phyloP scores from a whole-genome alignment of 306 rosid genomes.

The Prunus dulcis region DNA sequence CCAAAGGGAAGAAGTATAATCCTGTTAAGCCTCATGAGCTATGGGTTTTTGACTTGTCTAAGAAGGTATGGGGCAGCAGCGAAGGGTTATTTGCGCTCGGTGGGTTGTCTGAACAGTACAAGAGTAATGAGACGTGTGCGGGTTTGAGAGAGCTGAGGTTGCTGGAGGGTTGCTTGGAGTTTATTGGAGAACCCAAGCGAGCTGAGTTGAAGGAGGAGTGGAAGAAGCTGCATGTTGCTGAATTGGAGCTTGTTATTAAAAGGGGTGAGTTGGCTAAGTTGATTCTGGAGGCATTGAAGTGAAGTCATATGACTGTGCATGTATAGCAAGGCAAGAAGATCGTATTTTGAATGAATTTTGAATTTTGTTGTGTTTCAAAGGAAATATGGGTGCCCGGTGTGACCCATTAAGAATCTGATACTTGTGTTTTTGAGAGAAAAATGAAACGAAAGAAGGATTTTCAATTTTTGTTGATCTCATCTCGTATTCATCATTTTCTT shows the following conservation, averaged over 20 bases:
- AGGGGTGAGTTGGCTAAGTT: slow-evolving; percentile 32
- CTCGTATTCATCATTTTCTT: too few relatives aligned
- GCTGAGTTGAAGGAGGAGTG: slow-evolving; percentile 49
- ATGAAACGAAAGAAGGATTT: too few relatives aligned
- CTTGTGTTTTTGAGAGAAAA: too few relatives aligned
- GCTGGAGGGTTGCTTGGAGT: slow-evolving; percentile 36
- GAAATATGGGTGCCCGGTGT: too few relatives aligned
- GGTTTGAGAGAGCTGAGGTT: slow-evolving; percentile 12
- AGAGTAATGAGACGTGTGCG: slow-evolving; percentile 26
- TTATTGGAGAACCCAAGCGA: slow-evolving; percentile 33
- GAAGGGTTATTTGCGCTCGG: slow-evolving; percentile 5
- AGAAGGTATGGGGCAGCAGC: slow-evolving; percentile 47
- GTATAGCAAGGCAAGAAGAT: neutral
- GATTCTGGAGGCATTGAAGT: slow-evolving; percentile 33
- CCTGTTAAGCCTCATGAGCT: slow-evolving; percentile 38
- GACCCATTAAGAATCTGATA: too few relatives aligned
- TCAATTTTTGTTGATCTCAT: too few relatives aligned
- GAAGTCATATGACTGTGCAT: slow-evolving; percentile 24
- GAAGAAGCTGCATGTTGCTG: slow-evolving; percentile 43
- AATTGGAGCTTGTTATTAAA: slow-evolving; percentile 39
- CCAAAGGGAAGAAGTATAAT: slow-evolving; percentile 30
- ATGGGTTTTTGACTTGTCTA: slow-evolving; percentile 40
- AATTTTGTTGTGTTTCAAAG: too few relatives aligned
- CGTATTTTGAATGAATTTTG: too few relatives aligned
- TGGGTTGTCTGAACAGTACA: slow-evolving; percentile 12